phyloP scores from a whole-genome alignment of 2,329 filamentous ascomycete genomes.

The Alternaria metachromatica region DNA sequence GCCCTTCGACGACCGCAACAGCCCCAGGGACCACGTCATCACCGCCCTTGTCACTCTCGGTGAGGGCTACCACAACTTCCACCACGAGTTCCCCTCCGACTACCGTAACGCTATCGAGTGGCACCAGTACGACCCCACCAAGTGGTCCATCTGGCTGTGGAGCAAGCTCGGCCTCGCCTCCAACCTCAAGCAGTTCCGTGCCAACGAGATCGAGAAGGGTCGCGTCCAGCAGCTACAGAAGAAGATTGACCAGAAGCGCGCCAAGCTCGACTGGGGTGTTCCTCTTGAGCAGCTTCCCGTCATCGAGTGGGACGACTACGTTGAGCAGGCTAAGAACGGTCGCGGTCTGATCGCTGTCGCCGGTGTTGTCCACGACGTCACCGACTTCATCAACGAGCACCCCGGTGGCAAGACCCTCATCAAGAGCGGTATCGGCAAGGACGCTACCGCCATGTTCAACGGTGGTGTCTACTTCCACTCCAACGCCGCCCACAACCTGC shows the following conservation, averaged over 20 bases:
- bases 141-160: slow-evolving; percentile 54
- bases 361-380: slow-evolving; percentile 53
- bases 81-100: slow-evolving; percentile 54
- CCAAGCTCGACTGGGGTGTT: slow-evolving; percentile 53
- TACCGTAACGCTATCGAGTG: slow-evolving; percentile 54
- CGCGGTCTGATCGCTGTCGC: slow-evolving; percentile 51
- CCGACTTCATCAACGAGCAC: slow-evolving; percentile 53
- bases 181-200: slow-evolving; percentile 54
- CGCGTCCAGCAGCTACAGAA: slow-evolving; percentile 54
- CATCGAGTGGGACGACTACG: slow-evolving; percentile 54
- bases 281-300: slow-evolving; percentile 53
- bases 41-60: slow-evolving; percentile 53
- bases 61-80: slow-evolving; percentile 56
- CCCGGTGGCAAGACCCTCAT: slow-evolving; percentile 54
- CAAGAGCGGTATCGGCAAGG: slow-evolving; percentile 52
- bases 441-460: slow-evolving; percentile 55
- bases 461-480: slow-evolving; percentile 53
- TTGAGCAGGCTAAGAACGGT: slow-evolving; percentile 52
- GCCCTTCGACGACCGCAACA: slow-evolving; percentile 55
- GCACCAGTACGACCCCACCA: slow-evolving; percentile 54
- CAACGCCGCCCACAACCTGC: slow-evolving; percentile 53
- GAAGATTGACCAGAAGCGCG: slow-evolving; percentile 55
- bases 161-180: slow-evolving; percentile 53
- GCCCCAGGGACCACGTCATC: slow-evolving; percentile 52
- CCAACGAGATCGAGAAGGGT: slow-evolving; percentile 55